A percentile compares a stretch with the other conserved stretches of the same genome.
Evolutionary conservation across 78 protist genomes (phyloP).

Genomic region (Polysphondylium violaceum): DNA sequence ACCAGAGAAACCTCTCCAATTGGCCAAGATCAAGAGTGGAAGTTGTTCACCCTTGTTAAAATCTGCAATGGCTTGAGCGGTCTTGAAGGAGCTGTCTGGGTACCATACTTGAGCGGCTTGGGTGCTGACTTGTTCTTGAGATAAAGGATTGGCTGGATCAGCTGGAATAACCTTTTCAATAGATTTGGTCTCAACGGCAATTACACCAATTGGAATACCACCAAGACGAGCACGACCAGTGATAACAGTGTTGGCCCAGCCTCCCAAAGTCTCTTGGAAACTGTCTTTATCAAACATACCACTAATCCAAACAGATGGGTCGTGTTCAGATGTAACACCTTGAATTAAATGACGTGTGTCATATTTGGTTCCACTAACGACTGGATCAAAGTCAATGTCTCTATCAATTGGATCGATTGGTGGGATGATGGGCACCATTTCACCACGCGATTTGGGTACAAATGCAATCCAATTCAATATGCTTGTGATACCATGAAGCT

Average conservation of each 20-base stretch:
- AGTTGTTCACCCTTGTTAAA: constrained; percentile 93
- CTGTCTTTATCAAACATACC: constrained; percentile 97
- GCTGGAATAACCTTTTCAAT: constrained; percentile 90
- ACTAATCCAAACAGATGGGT: constrained; percentile 52
- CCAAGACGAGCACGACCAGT: constrained; percentile 98
- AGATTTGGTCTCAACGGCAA: constrained; percentile 96
- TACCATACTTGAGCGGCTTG: constrained; percentile 99
- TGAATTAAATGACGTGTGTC: constrained; percentile 93
- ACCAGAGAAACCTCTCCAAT: constrained; percentile 97
- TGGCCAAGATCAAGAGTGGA: constrained; percentile 96
- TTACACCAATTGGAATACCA: constrained; percentile 97
- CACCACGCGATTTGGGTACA: constrained; percentile 87
- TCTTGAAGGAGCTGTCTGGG: constrained; percentile 98
- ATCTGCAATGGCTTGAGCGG: constrained; percentile 97
- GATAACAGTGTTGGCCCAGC: constrained; percentile 98
- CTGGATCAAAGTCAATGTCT: constrained; percentile 84
- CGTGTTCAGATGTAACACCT: constrained; percentile 65
- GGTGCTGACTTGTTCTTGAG: constrained; percentile 68
- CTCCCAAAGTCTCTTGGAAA: constrained; percentile 91
- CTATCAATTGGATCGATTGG: constrained; percentile 87
- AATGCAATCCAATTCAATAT: constrained; percentile 93
- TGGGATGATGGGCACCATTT: constrained; percentile 72
- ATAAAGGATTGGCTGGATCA: constrained; percentile 97
- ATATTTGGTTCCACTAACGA: constrained; percentile 74
- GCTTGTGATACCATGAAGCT: constrained; percentile 87